These are phyloP conservation scores for Malus fusca DNA, from an alignment of 306 rosid species.

Conservation along the genomic window DNA sequence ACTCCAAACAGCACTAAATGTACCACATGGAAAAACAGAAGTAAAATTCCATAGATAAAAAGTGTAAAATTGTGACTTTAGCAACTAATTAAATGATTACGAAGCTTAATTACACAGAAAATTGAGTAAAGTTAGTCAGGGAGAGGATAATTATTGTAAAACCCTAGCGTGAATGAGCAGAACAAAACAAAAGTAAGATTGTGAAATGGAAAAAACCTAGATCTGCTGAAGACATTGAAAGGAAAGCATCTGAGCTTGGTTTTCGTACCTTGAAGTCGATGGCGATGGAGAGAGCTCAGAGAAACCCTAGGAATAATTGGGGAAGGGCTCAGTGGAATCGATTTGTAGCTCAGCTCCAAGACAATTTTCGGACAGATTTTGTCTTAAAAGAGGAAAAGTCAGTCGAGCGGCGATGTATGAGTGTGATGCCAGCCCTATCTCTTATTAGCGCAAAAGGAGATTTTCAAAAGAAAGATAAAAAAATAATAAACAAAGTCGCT, in stretches of 20 bases:
- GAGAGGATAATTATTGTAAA: not conserved
- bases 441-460: not conserved
- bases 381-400: not conserved
- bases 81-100: not conserved
- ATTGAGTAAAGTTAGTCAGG: not conserved
- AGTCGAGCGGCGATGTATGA: not conserved
- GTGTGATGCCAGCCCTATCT: not conserved
- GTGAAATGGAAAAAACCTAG: not conserved
- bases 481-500: not conserved
- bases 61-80: not conserved
- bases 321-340: not conserved
- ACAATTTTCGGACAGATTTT: not conserved
- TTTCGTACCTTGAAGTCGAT: slow-evolving; percentile 28
- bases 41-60: not conserved
- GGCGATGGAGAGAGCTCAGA: not conserved
- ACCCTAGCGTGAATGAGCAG: not conserved
- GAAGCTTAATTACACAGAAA: not conserved
- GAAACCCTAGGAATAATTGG: slow-evolving; percentile 13
- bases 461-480: not conserved
- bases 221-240: slow-evolving; percentile 4
- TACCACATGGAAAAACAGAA: not conserved
- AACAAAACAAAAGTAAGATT: not conserved
- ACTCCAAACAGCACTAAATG: slow-evolving; percentile 1
- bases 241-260: not conserved
- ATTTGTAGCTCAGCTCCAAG: slow-evolving; percentile 1